phyloP scores from a whole-genome alignment of 371 early-diverging fungal species.

The Rhizopus stolonifer region DNA sequence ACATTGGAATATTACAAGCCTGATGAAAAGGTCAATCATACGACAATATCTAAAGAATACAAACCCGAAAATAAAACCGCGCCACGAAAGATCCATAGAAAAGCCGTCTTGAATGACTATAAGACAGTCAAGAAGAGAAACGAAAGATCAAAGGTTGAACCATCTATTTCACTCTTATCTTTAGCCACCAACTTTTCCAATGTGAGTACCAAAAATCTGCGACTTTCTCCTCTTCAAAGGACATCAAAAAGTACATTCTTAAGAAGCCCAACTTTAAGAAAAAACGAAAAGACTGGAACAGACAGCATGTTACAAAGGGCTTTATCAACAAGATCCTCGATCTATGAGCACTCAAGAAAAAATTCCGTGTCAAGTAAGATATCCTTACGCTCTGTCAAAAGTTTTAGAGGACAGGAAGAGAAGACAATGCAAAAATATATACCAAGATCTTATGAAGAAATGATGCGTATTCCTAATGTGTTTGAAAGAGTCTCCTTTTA shows the following conservation, averaged over 20 bases:
- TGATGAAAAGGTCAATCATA: too few species aligned
- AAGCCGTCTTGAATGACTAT: background rate
- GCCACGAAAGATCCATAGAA: background rate
- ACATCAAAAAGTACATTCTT: too few species aligned
- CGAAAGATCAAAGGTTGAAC: background rate
- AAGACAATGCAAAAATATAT: slow-evolving; percentile 24
- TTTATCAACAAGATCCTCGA: too few species aligned
- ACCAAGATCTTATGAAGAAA: slow-evolving; percentile 32
- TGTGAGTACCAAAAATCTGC: too few species aligned
- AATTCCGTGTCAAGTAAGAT: slow-evolving; percentile 8
- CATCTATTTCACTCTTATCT: background rate
- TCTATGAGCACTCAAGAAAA: background rate
- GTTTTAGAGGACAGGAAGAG: slow-evolving; percentile 5
- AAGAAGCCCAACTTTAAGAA: too few species aligned
- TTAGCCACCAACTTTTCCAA: background rate
- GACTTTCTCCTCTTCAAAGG: too few species aligned
- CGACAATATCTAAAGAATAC: too few species aligned
- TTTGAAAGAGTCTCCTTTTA: slow-evolving; percentile 34
- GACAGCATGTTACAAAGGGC: too few species aligned
- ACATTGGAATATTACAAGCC: too few species aligned
- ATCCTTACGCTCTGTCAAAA: slow-evolving; percentile 10
- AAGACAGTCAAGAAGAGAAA: background rate
- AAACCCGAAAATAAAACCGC: background rate
- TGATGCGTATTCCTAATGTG: slow-evolving; percentile 40
- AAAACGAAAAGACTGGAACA: too few species aligned